Evolutionary conservation across 305 asterid genomes (phyloP).

Genomic region (Salvia sclarea): DNA sequence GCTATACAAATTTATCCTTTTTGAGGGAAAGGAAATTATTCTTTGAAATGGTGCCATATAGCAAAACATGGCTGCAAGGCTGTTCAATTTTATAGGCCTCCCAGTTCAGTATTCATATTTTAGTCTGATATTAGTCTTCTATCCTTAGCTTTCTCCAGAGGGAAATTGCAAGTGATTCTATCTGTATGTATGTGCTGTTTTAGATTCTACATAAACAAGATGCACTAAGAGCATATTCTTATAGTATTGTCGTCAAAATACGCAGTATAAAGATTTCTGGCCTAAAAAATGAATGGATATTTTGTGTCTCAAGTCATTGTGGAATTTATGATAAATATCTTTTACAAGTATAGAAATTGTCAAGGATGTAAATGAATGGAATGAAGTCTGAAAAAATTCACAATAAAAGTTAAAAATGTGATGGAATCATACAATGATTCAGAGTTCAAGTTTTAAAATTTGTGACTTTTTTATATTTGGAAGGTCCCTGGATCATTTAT

Average conservation of each 20-base stretch:
- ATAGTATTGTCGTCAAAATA: not conserved
- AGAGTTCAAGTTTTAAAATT: not conserved
- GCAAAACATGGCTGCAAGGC: not conserved
- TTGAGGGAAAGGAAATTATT: not conserved
- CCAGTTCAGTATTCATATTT: not conserved
- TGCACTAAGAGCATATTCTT: not conserved
- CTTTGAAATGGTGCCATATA: not conserved
- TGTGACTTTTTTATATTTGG: constrained; percentile 19
- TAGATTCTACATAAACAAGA: not conserved
- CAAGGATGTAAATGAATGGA: not conserved
- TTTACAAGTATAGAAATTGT: not conserved
- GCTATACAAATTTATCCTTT: not conserved
- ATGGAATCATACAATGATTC: not conserved
- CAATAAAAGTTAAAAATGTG: not conserved
- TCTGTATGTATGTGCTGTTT: not conserved
- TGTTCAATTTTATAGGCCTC: not conserved
- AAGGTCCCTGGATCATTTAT: constrained; percentile 30
- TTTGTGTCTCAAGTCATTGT: not conserved
- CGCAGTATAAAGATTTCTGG: not conserved
- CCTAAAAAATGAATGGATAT: not conserved
- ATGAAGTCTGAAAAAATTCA: not conserved
- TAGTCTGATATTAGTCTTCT: not conserved
- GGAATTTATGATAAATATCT: not conserved
- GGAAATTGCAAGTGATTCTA: not conserved
- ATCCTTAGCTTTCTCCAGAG: not conserved